phyloP scores from a whole-genome alignment of 2,329 filamentous ascomycete genomes.

The Aspergillus awamori region DNA sequence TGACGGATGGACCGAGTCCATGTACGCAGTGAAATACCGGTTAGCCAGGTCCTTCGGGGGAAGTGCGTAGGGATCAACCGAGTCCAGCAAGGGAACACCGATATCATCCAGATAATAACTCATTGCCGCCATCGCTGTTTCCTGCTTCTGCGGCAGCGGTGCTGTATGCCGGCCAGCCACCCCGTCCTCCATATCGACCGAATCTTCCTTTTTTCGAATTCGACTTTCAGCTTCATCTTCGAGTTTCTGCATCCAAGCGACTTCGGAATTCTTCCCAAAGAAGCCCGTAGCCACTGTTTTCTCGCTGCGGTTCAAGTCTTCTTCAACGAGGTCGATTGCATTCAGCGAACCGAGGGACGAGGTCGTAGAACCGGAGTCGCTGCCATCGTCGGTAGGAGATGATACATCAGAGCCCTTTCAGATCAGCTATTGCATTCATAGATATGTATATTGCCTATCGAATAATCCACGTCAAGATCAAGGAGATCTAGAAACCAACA shows the following conservation, averaged over 20 bases:
- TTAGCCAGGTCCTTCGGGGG: conserved; percentile 43
- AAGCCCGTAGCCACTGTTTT: conserved; percentile 40
- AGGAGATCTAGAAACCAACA: conserved; percentile 8
- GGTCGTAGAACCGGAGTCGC: conserved; percentile 25
- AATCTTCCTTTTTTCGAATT: conserved; percentile 11
- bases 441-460: not conserved
- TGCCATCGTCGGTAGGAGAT: conserved; percentile 10
- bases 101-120: conserved; percentile 47
- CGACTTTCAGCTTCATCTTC: conserved; percentile 33
- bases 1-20: conserved; percentile 42
- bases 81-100: conserved; percentile 36
- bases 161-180: not conserved
- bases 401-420: not conserved
- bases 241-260: conserved; percentile 47
- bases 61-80: conserved; percentile 40
- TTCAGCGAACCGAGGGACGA: conserved; percentile 43
- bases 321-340: conserved; percentile 44
- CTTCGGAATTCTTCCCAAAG: too few species aligned
- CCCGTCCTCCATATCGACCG: not conserved
- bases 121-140: conserved; percentile 30
- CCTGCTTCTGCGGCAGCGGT: conserved; percentile 9
- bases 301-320: conserved; percentile 45
- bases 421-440: not conserved
- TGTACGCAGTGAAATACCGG: conserved; percentile 42
- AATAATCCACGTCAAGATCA: not conserved